Conservation (phyloP, 2,329 filamentous ascomycete species). For the Diaporthe aspalathi region DNA sequence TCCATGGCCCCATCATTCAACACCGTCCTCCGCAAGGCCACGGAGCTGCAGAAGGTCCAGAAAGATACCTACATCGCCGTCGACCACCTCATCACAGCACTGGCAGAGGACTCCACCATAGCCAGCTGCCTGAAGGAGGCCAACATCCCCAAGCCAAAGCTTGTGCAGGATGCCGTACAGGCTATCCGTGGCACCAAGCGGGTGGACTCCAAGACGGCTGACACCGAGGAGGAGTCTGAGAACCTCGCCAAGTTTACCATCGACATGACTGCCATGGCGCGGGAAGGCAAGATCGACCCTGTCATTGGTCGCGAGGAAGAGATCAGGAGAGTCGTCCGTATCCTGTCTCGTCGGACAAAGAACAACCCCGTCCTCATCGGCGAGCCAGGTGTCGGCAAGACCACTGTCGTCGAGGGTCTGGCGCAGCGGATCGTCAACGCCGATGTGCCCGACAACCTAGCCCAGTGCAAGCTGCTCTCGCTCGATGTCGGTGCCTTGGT, state of each 20-base stretch:
- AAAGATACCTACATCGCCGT: conserved; percentile 96
- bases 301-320: conserved; percentile 98
- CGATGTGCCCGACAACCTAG: conserved; percentile 95
- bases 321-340: conserved; percentile 90
- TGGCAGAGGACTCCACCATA: conserved; percentile 82
- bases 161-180: conserved; percentile 90
- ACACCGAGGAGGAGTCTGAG: conserved; percentile 91
- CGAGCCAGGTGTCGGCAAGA: conserved; percentile 98
- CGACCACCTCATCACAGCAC: conserved; percentile 89
- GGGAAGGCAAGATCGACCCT: conserved; percentile 97
- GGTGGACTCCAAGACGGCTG: conserved; percentile 95
- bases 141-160: conserved; percentile 90
- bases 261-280: conserved; percentile 95
- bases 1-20: conserved; percentile 85
- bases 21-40: conserved; percentile 83
- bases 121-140: conserved; percentile 82
- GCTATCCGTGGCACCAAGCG: conserved; percentile 92
- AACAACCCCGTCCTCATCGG: conserved; percentile 99
- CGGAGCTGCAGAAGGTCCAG: conserved; percentile 95
- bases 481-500: conserved; percentile 95
- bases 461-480: conserved; percentile 92
- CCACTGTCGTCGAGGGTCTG: conserved; percentile 95
- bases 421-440: conserved; percentile 96
- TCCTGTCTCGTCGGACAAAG: conserved; percentile 92
- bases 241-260: conserved; percentile 98